phyloP scores from a whole-genome alignment of 306 rosid species.

The Urtica urens region DNA sequence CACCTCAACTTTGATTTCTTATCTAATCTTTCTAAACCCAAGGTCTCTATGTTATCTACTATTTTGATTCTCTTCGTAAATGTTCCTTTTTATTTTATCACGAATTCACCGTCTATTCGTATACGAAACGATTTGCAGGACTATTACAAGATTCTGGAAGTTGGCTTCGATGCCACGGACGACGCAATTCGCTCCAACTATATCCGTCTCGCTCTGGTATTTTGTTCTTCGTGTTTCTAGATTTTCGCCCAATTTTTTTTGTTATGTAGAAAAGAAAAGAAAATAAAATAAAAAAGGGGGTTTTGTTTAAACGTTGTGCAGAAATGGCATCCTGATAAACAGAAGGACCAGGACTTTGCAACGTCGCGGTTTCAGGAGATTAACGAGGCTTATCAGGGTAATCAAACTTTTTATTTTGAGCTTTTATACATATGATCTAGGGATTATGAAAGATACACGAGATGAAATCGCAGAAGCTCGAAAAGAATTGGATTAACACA shows the following conservation, averaged over 20 bases:
- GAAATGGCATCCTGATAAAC: slow-evolving; percentile 99
- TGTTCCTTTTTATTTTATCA: background rate
- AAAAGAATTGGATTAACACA: no score
- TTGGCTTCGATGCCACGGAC: slow-evolving; percentile 81
- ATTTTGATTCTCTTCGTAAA: background rate
- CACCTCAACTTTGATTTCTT: slow-evolving; percentile 16
- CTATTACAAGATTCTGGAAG: slow-evolving; percentile 77
- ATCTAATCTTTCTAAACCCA: slow-evolving; percentile 51
- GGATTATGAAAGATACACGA: no score
- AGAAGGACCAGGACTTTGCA: slow-evolving; percentile 44
- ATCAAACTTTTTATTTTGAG: slow-evolving; percentile 14
- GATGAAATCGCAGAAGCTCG: no score
- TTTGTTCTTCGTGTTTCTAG: background rate
- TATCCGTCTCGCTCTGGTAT: slow-evolving; percentile 82
- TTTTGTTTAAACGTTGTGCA: slow-evolving; percentile 21
- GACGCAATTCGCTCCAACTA: slow-evolving; percentile 79
- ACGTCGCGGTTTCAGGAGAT: slow-evolving; percentile 82
- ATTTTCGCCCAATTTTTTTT: background rate
- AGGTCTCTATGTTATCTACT: slow-evolving; percentile 33
- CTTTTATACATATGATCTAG: no score
- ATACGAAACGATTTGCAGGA: slow-evolving; percentile 32
- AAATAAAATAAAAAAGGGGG: no score
- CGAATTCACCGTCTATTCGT: background rate
- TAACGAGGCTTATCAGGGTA: slow-evolving; percentile 88
- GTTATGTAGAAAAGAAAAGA: no score